Conservation (phyloP, 2,329 filamentous ascomycete genomes). For the Arthrobotrys pseudoclavata region DNA sequence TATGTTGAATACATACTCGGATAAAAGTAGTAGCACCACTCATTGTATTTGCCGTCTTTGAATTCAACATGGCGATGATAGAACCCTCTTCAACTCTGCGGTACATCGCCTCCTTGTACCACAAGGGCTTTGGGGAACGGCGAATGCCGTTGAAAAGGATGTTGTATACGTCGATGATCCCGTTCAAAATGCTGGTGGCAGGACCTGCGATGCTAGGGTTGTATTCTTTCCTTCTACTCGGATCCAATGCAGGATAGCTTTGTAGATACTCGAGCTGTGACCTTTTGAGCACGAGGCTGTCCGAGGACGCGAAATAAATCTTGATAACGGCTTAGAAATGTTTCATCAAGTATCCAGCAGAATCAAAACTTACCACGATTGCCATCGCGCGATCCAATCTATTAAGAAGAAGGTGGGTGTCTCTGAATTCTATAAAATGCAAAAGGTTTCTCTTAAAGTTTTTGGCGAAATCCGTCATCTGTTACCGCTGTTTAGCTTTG, state of each 20-base stretch:
- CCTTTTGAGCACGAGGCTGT: conserved; percentile 1
- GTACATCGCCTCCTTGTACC: conserved; percentile 23
- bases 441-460: not conserved
- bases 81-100: conserved; percentile 11
- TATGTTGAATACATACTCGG: not conserved
- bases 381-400: conserved; percentile 14
- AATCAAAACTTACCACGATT: conserved; percentile 19
- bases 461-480: not conserved
- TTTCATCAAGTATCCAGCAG: not conserved
- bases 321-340: not conserved
- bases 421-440: not conserved
- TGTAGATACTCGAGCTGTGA: conserved; percentile 20
- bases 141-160: not conserved
- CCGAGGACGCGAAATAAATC: not conserved
- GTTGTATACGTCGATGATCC: conserved; percentile 2
- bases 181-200: not conserved
- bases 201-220: not conserved
- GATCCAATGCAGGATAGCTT: not conserved
- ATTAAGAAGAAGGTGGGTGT: conserved; percentile 16
- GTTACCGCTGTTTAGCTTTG: not conserved
- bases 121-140: not conserved
- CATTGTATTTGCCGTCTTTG: not conserved
- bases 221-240: not conserved
- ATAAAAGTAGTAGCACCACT: not conserved
- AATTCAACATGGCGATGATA: conserved; percentile 17